A percentile compares a stretch with the other conserved stretches of the same genome.
These are phyloP conservation scores for Rhizophagus clarus DNA, from an alignment of 192 early-diverging fungal genomes.

Conservation along the genomic window DNA sequence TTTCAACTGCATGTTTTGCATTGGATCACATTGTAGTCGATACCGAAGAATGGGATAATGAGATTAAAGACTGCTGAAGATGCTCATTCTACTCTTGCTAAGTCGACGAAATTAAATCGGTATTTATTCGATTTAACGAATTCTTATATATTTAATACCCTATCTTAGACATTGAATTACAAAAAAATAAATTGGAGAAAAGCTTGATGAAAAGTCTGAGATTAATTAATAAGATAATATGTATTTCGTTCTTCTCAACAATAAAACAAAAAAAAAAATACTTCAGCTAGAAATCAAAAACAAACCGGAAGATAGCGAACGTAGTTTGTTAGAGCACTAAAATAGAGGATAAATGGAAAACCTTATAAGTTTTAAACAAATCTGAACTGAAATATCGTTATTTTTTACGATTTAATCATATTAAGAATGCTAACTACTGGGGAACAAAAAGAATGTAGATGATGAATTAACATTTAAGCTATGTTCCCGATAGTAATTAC, in stretches of 20 bases:
- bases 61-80: conserved; percentile 59
- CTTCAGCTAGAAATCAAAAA: conserved; percentile 62
- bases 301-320: conserved; percentile 67
- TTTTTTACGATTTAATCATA: too few species aligned
- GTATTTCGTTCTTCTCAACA: too few species aligned
- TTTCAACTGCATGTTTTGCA: conserved; percentile 83
- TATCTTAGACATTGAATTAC: conserved; percentile 56
- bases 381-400: too few species aligned
- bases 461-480: too few species aligned
- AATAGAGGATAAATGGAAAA: conserved; percentile 59
- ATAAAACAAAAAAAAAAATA: too few species aligned
- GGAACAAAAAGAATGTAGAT: too few species aligned
- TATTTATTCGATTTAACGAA: conserved; percentile 17
- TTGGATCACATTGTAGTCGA: conserved; percentile 93
- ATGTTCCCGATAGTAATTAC: too few species aligned
- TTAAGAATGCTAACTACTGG: too few species aligned
- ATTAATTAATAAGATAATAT: conserved; percentile 68
- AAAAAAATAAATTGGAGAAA: conserved; percentile 69
- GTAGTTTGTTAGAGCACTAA: conserved; percentile 57
- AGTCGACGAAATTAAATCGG: conserved; percentile 48
- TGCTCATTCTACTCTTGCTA: conserved; percentile 45
- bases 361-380: too few species aligned
- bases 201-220: conserved; percentile 66
- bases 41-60: conserved; percentile 62
- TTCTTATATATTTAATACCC: neutral